Conservation (phyloP, 768 basidiomycete genomes). For the Phlebiopsis gigantea region DNA sequence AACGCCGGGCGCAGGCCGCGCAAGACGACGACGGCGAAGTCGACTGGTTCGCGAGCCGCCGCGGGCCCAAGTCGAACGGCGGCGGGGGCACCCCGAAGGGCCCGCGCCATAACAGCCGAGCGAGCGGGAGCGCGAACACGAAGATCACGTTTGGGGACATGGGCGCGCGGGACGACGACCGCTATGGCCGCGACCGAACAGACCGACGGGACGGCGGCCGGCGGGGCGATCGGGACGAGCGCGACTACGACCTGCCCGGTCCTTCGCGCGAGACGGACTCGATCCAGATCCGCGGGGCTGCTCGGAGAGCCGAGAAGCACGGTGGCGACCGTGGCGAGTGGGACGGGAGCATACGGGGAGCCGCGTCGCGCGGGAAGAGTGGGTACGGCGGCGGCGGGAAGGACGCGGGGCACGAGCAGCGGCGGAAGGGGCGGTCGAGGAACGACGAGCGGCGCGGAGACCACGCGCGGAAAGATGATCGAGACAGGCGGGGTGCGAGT, state of each 20-base stretch:
- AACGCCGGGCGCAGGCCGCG: constrained; percentile 40
- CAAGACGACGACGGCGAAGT: constrained; percentile 43
- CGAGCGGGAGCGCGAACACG: constrained; percentile 13
- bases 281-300: constrained; percentile 20
- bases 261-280: constrained; percentile 24
- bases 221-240: constrained; percentile 1
- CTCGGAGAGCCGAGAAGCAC: constrained; percentile 11
- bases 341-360: constrained; percentile 10
- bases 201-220: constrained; percentile 3
- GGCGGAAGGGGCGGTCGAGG: constrained; percentile 4
- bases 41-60: constrained; percentile 59
- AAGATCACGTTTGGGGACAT: constrained; percentile 19
- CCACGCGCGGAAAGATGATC: constrained; percentile 11
- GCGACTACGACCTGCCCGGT: constrained; percentile 15
- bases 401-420: constrained; percentile 8
- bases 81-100: neutral
- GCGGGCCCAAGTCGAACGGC: constrained; percentile 12
- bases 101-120: neutral
- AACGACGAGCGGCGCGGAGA: neutral
- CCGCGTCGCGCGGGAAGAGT: neutral
- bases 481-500: constrained; percentile 11
- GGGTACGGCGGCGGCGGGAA: neutral
- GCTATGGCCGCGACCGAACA: constrained; percentile 6
- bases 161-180: constrained; percentile 9
- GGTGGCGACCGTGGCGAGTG: constrained; percentile 22